Percentiles rank a stretch among this genome's conserved stretches.
Conservation (phyloP, 1,284 basidiomycete genomes). For the Peniophora sp. region DNA sequence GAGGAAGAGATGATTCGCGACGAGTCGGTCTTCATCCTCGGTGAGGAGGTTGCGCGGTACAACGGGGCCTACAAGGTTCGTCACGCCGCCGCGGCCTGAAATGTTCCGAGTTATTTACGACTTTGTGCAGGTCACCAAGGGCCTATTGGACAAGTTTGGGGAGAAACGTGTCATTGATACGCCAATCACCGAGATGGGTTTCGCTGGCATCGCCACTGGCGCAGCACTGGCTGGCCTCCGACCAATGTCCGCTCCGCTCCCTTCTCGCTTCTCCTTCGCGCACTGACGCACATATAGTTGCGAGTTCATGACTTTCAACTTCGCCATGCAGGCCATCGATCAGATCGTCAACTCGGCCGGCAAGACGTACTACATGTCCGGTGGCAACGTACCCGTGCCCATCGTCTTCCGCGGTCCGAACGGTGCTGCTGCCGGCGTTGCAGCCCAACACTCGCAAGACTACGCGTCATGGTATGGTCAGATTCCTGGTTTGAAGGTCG, state of each 20-base stretch:
- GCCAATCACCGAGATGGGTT: conserved; percentile 98
- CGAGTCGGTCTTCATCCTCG: conserved; percentile 91
- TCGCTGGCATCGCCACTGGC: conserved; percentile 94
- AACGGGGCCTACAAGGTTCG: conserved; percentile 98
- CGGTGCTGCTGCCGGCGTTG: conserved; percentile 96
- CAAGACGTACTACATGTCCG: conserved; percentile 99
- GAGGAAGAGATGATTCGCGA: conserved; percentile 99
- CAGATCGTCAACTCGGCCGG: conserved; percentile 99
- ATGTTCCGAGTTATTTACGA: not conserved
- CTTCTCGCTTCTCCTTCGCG: not conserved
- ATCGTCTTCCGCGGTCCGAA: conserved; percentile 99
- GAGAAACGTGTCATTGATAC: conserved; percentile 98
- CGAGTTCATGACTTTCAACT: conserved; percentile 99
- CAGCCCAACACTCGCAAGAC: conserved; percentile 89
- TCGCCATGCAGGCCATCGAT: conserved; percentile 97
- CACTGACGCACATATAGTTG: conserved; percentile 44
- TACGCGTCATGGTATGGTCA: conserved; percentile 94
- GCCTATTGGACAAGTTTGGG: conserved; percentile 98
- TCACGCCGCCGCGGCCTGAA: not conserved
- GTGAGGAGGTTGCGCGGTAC: conserved; percentile 98
- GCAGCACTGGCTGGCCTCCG: conserved; percentile 91
- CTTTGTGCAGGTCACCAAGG: conserved; percentile 81
- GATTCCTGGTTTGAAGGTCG: conserved; percentile 94
- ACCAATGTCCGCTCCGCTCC: conserved; percentile 58
- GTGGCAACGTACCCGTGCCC: conserved; percentile 95